Base-by-base conservation (phyloP, 352 stramenopile genomes). In the Pythium angustatum region DNA sequence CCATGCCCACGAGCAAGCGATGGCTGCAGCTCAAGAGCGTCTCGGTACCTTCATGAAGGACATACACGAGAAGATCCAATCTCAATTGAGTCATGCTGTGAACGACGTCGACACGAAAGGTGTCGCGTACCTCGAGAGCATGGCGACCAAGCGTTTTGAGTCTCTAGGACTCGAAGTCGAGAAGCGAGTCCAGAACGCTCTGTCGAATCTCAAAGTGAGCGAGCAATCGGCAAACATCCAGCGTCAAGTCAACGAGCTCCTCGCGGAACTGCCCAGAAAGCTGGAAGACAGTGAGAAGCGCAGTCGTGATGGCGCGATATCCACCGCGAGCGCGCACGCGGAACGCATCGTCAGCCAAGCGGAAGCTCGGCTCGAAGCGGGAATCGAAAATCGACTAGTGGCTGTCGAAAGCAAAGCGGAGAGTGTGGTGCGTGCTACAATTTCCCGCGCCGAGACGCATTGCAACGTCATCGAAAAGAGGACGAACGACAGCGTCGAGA, bases 51-150 rank as follows among this genome's bases (percentile, higher is more conserved):
- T 56, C 48, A 56, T n/a, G 48, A 22, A 15, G 7, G 48, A 56
- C 5, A 41, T 41, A 19, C 27, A 41, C 11, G 7, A 56, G 9
- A 9, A 41, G 14, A 56, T 56, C 9, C 48, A 56, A 41, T 6
- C 48, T 9, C 48, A 56, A n/a, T 28, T 56, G 10, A 11, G 8
- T 11, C 21, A 38, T 21, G 28, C 48, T 6, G 48, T 41, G 5
- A 56, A 56, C 30, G 48, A 41, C 21, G 48, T 56, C 12, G 24
- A 28, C 7, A 38, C 15, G 7, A 22, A 56, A 41, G 48, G 48
- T 21, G 48, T 41, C 9, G 26, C 26, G 30, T 56, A 56, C 24
- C 38, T 56, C 48, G 48, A 56, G 24, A 4, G 30, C 12, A 22
- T 41, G 7, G 11, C 30, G 11, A 41, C 4, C 27, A n/a, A 56